phyloP scores from a whole-genome alignment of 345 rosid species.

The Populus simonii region DNA sequence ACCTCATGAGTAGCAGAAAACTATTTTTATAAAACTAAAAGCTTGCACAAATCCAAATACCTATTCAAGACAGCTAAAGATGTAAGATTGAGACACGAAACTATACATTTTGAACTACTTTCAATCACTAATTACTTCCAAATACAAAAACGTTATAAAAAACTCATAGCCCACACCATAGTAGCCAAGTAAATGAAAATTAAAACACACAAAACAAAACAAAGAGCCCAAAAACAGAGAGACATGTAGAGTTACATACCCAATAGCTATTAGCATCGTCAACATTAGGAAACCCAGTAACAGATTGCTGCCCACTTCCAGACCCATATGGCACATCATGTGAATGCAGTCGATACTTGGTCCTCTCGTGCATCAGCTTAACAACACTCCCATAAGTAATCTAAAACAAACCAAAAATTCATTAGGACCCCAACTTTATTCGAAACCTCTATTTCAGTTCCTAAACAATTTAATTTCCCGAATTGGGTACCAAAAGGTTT shows the following conservation, averaged over 20 bases:
- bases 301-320: conserved; percentile 99
- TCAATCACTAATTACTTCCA: neutral
- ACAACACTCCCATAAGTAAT: conserved; percentile 80
- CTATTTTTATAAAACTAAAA: neutral
- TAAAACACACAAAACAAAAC: neutral
- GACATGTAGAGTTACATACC: conserved; percentile 56
- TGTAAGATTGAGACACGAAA: neutral
- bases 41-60: neutral
- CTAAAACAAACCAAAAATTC: conserved; percentile 26
- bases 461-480: neutral
- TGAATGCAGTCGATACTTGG: conserved; percentile 79
- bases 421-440: neutral
- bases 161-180: neutral
- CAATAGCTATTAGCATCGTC: conserved; percentile 97
- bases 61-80: neutral
- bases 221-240: neutral
- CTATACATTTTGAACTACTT: neutral
- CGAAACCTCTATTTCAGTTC: neutral
- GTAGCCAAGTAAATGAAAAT: neutral
- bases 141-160: neutral
- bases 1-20: neutral
- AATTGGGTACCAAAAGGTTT: neutral
- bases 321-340: conserved; percentile 99
- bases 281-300: conserved; percentile 78
- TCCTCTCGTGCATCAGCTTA: conserved; percentile 92